Percentiles rank a stretch among this genome's conserved stretches.
Conservation (phyloP, 176 grass and related monocot genomes). For the Aegilops bicornis region DNA sequence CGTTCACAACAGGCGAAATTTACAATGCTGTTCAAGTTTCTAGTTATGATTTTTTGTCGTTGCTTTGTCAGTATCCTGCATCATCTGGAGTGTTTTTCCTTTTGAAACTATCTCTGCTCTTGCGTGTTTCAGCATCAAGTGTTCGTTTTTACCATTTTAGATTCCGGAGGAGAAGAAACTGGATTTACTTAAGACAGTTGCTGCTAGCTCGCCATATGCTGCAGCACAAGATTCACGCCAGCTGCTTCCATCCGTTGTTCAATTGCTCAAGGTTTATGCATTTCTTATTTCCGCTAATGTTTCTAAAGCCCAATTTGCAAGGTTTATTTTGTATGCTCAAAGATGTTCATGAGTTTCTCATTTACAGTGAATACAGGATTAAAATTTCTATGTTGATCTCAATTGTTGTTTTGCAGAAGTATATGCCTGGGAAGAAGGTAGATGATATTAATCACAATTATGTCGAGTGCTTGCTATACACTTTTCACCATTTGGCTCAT, state of each 20-base stretch:
- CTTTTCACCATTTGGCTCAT: conserved; percentile 93
- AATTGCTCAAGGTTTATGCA: conserved; percentile 67
- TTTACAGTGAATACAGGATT: neutral
- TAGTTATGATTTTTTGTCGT: neutral
- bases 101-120: neutral
- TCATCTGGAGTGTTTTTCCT: neutral
- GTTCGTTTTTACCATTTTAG: conserved; percentile 34
- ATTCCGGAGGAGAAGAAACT: conserved; percentile 89
- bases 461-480: conserved; percentile 89
- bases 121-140: neutral
- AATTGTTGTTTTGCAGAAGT: conserved; percentile 63
- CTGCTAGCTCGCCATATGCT: conserved; percentile 87
- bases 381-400: conserved; percentile 4
- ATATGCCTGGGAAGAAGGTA: conserved; percentile 87
- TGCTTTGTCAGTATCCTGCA: neutral
- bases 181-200: conserved; percentile 91
- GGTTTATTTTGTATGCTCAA: conserved; percentile 3
- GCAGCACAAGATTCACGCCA: conserved; percentile 91
- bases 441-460: conserved; percentile 88
- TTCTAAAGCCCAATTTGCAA: neutral
- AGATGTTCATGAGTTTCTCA: neutral
- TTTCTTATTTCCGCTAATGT: conserved; percentile 21
- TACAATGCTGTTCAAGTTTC: neutral
- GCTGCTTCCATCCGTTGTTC: conserved; percentile 87
- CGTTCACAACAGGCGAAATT: neutral